These are phyloP conservation scores for Colletotrichum melonis DNA, from an alignment of 2,329 filamentous ascomycete genomes.

Conservation along the genomic window DNA sequence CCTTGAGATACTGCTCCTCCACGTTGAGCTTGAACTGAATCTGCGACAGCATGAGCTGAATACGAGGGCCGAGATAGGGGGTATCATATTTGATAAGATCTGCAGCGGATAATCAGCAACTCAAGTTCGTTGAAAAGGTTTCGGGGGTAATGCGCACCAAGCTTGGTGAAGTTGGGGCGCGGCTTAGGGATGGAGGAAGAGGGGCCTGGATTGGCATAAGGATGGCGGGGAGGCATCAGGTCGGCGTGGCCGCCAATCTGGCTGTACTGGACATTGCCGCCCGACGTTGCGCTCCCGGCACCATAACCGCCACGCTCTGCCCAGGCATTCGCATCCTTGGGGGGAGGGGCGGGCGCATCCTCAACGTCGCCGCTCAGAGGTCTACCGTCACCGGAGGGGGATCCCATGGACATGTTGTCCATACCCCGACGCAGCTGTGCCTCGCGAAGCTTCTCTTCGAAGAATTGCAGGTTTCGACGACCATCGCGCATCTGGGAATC, in stretches of 20 bases:
- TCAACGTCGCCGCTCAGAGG: conserved; percentile 60
- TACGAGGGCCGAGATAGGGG: conserved; percentile 92
- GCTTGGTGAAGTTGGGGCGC: conserved; percentile 92
- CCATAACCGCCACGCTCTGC: conserved; percentile 39
- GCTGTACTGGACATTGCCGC: conserved; percentile 67
- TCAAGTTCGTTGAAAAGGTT: background rate
- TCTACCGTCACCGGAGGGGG: conserved; percentile 53
- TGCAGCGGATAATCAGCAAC: conserved; percentile 49
- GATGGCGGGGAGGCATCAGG: conserved; percentile 83
- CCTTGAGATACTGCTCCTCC: conserved; percentile 98
- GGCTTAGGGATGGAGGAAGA: conserved; percentile 76
- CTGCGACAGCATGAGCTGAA: conserved; percentile 98
- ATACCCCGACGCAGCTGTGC: conserved; percentile 84
- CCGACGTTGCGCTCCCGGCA: conserved; percentile 69
- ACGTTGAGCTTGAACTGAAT: conserved; percentile 99
- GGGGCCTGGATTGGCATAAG: conserved; percentile 80
- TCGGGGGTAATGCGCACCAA: conserved; percentile 70
- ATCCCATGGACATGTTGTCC: conserved; percentile 73
- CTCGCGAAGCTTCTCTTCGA: conserved; percentile 91
- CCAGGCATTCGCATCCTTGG: conserved; percentile 71
- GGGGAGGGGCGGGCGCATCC: conserved; percentile 73
- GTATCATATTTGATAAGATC: conserved; percentile 99
- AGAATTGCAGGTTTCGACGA: conserved; percentile 92
- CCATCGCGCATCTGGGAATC: conserved; percentile 96
- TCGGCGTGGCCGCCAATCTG: conserved; percentile 74